These are phyloP conservation scores for Trichoderma sp. DNA, from an alignment of 2,329 filamentous ascomycete genomes.

Conservation along the genomic window DNA sequence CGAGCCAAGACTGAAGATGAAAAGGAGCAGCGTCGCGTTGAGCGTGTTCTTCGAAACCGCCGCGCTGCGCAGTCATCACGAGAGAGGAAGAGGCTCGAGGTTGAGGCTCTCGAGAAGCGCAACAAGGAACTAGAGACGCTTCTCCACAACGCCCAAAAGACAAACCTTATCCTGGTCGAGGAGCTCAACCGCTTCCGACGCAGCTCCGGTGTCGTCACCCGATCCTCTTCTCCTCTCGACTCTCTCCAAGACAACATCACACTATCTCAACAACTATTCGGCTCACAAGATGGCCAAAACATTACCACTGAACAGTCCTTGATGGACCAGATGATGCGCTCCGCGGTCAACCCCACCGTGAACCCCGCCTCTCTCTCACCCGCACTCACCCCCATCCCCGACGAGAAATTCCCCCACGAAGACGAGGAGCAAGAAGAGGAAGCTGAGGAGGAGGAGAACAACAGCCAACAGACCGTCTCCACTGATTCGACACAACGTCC, in stretches of 20 bases:
- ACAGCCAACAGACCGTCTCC: slow-evolving; percentile 46
- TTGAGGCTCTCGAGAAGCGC: slow-evolving; percentile 78
- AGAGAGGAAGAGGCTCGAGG: slow-evolving; percentile 85
- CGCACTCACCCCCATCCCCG: slow-evolving; percentile 53
- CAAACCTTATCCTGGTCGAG: slow-evolving; percentile 50
- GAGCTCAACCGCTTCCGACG: slow-evolving; percentile 53
- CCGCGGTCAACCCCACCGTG: slow-evolving; percentile 51
- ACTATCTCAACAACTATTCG: slow-evolving; percentile 61
- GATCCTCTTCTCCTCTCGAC: slow-evolving; percentile 45
- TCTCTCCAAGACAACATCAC: slow-evolving; percentile 51
- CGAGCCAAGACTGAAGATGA: slow-evolving; percentile 98
- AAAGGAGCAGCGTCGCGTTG: slow-evolving; percentile 96
- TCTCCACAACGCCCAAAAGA: slow-evolving; percentile 60
- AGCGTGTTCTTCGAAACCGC: slow-evolving; percentile 94
- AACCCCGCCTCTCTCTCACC: slow-evolving; percentile 64
- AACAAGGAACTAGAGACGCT: slow-evolving; percentile 70
- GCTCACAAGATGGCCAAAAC: slow-evolving; percentile 45
- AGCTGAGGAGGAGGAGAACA: slow-evolving; percentile 19
- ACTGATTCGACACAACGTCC: slow-evolving; percentile 99
- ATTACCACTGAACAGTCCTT: slow-evolving; percentile 35
- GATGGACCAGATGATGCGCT: slow-evolving; percentile 47
- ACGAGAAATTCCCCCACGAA: slow-evolving; percentile 28
- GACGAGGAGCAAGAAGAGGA: not conserved
- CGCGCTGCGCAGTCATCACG: slow-evolving; percentile 95
- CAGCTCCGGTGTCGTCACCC: slow-evolving; percentile 44